These are phyloP conservation scores for Drechmeria coniospora DNA, from an alignment of 2,329 filamentous ascomycete genomes.

Conservation along the genomic window DNA sequence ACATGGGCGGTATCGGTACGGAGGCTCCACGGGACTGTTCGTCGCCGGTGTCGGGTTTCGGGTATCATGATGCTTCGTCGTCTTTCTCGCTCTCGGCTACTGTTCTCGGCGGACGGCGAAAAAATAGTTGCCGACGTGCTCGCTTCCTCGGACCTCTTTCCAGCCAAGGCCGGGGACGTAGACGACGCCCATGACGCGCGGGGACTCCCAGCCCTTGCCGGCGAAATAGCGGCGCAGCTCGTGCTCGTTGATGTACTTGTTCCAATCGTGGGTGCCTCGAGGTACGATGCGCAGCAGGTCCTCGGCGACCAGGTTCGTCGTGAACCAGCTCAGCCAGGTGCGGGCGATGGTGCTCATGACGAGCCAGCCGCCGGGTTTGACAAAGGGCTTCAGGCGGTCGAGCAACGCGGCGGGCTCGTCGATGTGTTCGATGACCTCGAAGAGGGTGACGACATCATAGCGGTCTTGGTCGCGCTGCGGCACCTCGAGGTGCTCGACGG, in stretches of 20 bases:
- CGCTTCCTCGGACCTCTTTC: constrained; percentile 67
- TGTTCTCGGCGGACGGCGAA: constrained; percentile 62
- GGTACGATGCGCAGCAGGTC: constrained; percentile 79
- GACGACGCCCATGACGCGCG: constrained; percentile 60
- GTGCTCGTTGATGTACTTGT: constrained; percentile 79
- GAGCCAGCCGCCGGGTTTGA: constrained; percentile 85
- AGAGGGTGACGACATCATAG: constrained; percentile 73
- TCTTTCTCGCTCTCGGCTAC: no score
- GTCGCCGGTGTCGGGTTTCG: no score
- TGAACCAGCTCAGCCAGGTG: constrained; percentile 77
- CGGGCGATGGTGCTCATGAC: constrained; percentile 84
- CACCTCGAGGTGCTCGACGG: constrained; percentile 53
- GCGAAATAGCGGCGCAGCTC: constrained; percentile 51
- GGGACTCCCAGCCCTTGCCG: constrained; percentile 41
- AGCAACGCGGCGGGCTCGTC: constrained; percentile 62
- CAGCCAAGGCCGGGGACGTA: constrained; percentile 86
- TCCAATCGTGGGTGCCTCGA: constrained; percentile 88
- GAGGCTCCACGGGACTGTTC: no score
- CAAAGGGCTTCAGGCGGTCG: constrained; percentile 52
- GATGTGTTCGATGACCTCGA: constrained; percentile 94
- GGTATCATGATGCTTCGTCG: no score
- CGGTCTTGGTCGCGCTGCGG: constrained; percentile 23
- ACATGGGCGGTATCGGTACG: no score
- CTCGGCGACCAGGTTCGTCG: constrained; percentile 86
- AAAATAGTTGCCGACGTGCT: constrained; percentile 90